Base-by-base conservation (phyloP, 768 basidiomycete species). In the Lactarius pseudohatsudake region DNA sequence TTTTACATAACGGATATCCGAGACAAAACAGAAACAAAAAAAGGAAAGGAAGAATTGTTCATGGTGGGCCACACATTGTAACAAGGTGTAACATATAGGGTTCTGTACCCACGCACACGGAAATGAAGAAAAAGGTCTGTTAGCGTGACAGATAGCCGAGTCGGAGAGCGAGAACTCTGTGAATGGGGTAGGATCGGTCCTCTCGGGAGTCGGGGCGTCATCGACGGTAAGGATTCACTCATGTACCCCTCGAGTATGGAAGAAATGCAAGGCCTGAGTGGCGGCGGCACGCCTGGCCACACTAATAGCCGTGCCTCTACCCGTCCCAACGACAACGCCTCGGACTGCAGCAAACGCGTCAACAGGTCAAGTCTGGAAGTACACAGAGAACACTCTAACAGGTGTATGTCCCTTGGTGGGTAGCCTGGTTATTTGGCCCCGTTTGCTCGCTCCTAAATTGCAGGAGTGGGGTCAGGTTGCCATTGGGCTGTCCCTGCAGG, bases 331-430 rank as follows among this genome's bases (percentile, higher is more conserved):
- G 34, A 20, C 4, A 10, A 32, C 13, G 7, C 1, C 11, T 3
- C 58, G 40, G 54, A 64, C 66, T 67, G 41, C 15, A 36, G 11
- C 10, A 56, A 22, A 26, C 15, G 8, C 1, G 43, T 67, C 4
- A 64, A 28, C 9, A 20, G 8, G 15, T 36, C n/a, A 16, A 5
- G 34, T 40, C 20, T 9, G 20, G 20, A n/a, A 13, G 34, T 18
- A 13, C 28, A 16, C 9, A 16, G 16, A 20, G 28, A 64, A 67
- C 10, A 38, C 3, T 8, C 66, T 64, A 3, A 67, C 66, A 67
- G 10, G 4, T 47, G 28, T 64, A 67, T 0, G 32, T 59, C 7
- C 16, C 41, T 3, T 5, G 28, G 58, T 67, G 66, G 4, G 30
- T 1, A 9, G 57, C 58, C 20, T 60, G 28, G 54, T 59, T 55